phyloP scores from a whole-genome alignment of 331 rosid species.

The Malus hybrid region DNA sequence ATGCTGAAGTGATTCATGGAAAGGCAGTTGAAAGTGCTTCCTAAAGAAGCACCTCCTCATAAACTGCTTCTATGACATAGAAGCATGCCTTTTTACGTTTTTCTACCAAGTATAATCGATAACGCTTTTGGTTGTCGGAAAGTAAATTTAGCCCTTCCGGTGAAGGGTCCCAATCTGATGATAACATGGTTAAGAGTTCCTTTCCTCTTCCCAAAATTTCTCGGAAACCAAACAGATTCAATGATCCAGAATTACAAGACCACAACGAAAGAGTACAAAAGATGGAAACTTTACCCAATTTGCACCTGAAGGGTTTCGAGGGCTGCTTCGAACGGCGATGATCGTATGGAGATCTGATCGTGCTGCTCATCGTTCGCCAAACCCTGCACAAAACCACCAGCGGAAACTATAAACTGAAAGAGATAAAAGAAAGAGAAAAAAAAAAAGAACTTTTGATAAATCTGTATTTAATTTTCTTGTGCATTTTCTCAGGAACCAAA shows the following conservation, averaged over 20 bases:
- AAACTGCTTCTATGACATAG: no score
- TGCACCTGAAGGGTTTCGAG: constrained; percentile 59
- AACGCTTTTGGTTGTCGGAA: no score
- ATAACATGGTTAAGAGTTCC: not conserved
- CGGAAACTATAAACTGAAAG: not conserved
- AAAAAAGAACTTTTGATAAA: no score
- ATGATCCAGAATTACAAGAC: not conserved
- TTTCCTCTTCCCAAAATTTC: not conserved
- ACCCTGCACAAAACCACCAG: constrained; percentile 21
- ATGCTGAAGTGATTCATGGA: no score
- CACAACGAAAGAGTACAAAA: not conserved
- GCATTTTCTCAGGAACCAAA: not conserved
- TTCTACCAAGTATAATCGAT: no score
- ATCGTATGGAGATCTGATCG: not conserved
- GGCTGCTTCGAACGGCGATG: constrained; percentile 46
- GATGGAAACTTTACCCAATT: constrained; percentile 24
- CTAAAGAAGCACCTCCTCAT: no score
- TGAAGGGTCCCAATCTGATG: no score
- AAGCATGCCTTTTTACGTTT: no score
- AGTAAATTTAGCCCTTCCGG: no score
- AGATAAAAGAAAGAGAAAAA: no score
- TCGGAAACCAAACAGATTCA: not conserved
- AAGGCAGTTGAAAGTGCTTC: no score
- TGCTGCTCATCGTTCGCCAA: constrained; percentile 3
- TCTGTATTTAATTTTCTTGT: not conserved